Conservation (phyloP, 345 rosid genomes). For the Adansonia digitata region DNA sequence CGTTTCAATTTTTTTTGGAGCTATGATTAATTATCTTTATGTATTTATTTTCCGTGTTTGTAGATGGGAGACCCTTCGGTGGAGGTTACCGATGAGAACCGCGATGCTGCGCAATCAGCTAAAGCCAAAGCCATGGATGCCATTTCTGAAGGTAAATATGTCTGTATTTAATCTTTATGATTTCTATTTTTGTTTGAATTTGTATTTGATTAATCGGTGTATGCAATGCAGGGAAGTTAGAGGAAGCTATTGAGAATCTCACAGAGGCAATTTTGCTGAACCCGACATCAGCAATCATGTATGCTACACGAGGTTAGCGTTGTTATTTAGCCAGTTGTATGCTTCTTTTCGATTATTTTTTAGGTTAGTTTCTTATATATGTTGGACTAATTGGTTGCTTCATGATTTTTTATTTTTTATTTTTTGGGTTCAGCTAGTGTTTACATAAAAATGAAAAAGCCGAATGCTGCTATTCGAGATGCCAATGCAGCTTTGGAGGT, state of each 20-base stretch:
- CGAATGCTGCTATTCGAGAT: constrained; percentile 92
- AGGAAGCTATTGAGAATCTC: constrained; percentile 76
- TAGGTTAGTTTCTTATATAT: background rate
- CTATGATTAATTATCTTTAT: background rate
- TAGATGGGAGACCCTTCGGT: constrained; percentile 81
- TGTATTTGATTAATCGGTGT: background rate
- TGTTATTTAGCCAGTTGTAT: background rate
- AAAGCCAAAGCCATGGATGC: constrained; percentile 85
- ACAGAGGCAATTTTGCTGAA: constrained; percentile 77
- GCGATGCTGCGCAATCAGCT: constrained; percentile 76
- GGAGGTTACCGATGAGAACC: constrained; percentile 85
- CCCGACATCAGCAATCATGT: constrained; percentile 89
- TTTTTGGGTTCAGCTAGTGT: constrained; percentile 92
- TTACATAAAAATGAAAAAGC: constrained; percentile 92
- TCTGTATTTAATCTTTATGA: background rate
- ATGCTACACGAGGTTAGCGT: constrained; percentile 72
- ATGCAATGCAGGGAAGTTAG: constrained; percentile 63
- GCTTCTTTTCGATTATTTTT: background rate
- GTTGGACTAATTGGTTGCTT: background rate
- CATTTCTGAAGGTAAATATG: constrained; percentile 58
- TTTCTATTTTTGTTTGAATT: background rate
- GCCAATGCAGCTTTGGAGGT: constrained; percentile 95
- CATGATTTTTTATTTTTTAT: constrained; percentile 12
- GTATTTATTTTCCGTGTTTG: background rate
- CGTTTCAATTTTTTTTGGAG: background rate